Evolutionary conservation across 2,329 filamentous ascomycete genomes (phyloP).

Genomic region (Chrysosporium keratinophilum): DNA sequence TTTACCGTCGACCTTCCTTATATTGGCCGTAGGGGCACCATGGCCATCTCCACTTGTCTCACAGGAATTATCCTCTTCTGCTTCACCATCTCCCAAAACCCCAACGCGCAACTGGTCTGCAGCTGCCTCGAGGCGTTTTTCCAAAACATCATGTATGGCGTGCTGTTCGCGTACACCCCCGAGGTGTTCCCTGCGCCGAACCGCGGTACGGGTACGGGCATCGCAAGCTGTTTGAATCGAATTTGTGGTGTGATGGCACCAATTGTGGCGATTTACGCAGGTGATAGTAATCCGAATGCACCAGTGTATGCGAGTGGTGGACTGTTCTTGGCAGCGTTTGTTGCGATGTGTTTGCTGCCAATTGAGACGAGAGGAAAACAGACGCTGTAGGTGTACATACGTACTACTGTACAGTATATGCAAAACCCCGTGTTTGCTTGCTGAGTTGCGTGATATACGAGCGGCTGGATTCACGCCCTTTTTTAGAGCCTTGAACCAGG

Average conservation of each 20-base stretch:
- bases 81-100: slow-evolving; percentile 43
- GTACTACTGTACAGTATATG: too few species aligned
- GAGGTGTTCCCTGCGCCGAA: slow-evolving; percentile 49
- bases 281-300: slow-evolving; percentile 29
- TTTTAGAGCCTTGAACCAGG: neutral
- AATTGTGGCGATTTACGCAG: slow-evolving; percentile 36
- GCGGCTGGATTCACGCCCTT: too few species aligned
- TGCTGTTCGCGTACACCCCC: slow-evolving; percentile 49
- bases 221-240: slow-evolving; percentile 37
- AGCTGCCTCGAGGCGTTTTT: slow-evolving; percentile 48
- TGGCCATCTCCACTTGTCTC: slow-evolving; percentile 43
- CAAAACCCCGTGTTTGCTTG: too few species aligned
- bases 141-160: slow-evolving; percentile 48
- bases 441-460: too few species aligned
- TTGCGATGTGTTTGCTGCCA: slow-evolving; percentile 37
- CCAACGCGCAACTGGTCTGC: slow-evolving; percentile 43
- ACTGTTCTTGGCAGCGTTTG: slow-evolving; percentile 37
- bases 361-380: slow-evolving; percentile 40
- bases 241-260: slow-evolving; percentile 38
- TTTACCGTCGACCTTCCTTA: slow-evolving; percentile 62
- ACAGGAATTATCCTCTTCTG: slow-evolving; percentile 46
- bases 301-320: slow-evolving; percentile 39
- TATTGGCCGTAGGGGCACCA: slow-evolving; percentile 48
- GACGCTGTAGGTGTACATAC: slow-evolving; percentile 24
- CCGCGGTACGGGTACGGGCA: slow-evolving; percentile 46